A percentile compares a stretch with the other conserved stretches of the same genome.
phyloP scores from a whole-genome alignment of 805 yeast species.

The Sugiyamaella chiloensis region DNA sequence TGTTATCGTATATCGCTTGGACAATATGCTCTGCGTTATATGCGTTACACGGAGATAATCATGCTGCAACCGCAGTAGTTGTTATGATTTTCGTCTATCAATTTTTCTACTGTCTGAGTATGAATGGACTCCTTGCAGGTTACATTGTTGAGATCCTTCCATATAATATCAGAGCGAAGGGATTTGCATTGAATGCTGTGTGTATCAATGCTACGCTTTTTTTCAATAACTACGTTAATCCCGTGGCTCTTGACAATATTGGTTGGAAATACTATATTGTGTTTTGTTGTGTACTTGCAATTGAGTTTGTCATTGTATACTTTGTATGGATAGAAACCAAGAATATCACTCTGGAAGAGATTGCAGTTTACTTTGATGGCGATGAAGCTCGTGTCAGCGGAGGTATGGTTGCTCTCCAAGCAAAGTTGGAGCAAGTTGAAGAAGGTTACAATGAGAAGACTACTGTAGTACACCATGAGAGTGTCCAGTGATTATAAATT shows the following conservation, averaged over 20 bases:
- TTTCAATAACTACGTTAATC: conserved; percentile 26
- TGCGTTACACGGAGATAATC: background rate
- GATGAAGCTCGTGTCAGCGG: too few relatives aligned
- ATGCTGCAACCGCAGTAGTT: conserved; percentile 13
- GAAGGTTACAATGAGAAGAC: too few relatives aligned
- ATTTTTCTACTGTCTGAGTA: background rate
- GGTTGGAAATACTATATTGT: conserved; percentile 45
- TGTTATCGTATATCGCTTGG: conserved; percentile 33
- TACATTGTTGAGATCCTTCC: background rate
- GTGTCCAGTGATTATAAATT: too few relatives aligned
- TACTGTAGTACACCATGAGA: too few relatives aligned
- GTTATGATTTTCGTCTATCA: conserved; percentile 17
- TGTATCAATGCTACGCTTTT: background rate
- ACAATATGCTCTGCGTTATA: conserved; percentile 43
- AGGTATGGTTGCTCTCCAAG: too few relatives aligned
- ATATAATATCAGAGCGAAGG: background rate
- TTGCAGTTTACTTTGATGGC: conserved; percentile 41
- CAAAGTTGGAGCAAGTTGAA: too few relatives aligned
- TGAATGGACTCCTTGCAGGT: conserved; percentile 4
- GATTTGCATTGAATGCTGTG: background rate
- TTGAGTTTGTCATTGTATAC: conserved; percentile 20
- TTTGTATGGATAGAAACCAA: conserved; percentile 39
- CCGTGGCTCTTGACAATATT: conserved; percentile 40
- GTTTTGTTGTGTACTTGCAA: background rate
- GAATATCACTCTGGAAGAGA: conserved; percentile 42